A percentile compares a stretch with the other conserved stretches of the same genome.
These are phyloP conservation scores for Tieghemostelium lacteum DNA, from an alignment of 78 protist species.

Conservation along the genomic window DNA sequence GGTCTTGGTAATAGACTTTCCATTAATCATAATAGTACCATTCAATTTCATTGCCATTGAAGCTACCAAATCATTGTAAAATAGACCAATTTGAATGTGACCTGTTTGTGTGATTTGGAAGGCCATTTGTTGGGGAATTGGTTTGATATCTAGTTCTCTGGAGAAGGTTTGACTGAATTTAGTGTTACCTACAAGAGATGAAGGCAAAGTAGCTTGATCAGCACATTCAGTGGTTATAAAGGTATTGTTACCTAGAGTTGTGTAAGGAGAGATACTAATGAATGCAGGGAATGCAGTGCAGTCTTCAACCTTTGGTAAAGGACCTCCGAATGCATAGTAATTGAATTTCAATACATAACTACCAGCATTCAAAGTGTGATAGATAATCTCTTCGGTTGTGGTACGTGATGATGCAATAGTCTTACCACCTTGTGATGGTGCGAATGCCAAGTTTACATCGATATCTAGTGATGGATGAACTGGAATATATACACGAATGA, in stretches of 20 bases:
- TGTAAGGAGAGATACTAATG: background rate
- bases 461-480: conserved; percentile 15
- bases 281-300: conserved; percentile 12
- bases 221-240: background rate
- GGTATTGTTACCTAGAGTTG: background rate
- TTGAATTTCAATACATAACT: conserved; percentile 14
- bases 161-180: background rate
- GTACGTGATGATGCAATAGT: background rate
- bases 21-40: conserved; percentile 14
- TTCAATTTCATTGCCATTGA: conserved; percentile 17
- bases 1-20: background rate
- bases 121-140: background rate
- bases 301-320: conserved; percentile 54
- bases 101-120: background rate
- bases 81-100: background rate
- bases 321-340: conserved; percentile 29
- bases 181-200: background rate
- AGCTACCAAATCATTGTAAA: conserved; percentile 41
- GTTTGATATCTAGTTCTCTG: background rate
- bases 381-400: conserved; percentile 16
- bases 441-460: background rate
- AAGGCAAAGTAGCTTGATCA: background rate
- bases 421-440: background rate
- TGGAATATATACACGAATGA: conserved; percentile 57
- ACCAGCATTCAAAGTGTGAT: background rate